phyloP scores from a whole-genome alignment of 2,329 filamentous ascomycete genomes.

The Beauveria asiatica region DNA sequence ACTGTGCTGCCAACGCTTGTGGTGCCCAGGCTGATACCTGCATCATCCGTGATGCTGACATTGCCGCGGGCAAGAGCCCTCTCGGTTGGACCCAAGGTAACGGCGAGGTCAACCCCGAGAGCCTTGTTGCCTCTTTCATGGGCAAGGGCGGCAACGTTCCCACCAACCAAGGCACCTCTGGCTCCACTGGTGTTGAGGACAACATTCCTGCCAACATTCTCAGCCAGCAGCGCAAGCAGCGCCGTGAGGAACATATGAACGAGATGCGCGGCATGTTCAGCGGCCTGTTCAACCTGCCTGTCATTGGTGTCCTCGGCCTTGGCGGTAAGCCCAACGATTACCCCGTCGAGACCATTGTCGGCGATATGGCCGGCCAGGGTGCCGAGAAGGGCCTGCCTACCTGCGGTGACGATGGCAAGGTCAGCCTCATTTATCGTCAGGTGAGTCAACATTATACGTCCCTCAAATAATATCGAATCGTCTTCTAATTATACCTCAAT shows the following conservation, averaged over 20 bases:
- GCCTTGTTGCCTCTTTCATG: conserved; percentile 48
- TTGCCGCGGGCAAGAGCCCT: conserved; percentile 42
- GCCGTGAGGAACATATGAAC: conserved; percentile 7
- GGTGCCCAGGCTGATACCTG: conserved; percentile 54
- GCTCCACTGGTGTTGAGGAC: conserved; percentile 28
- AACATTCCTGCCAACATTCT: conserved; percentile 20
- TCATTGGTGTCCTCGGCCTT: conserved; percentile 12
- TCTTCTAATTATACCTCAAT: background rate
- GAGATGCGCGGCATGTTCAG: conserved; percentile 12
- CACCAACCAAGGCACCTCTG: conserved; percentile 24
- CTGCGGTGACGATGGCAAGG: conserved; percentile 47
- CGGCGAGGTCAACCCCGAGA: conserved; percentile 43
- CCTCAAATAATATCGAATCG: no score
- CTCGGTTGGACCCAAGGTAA: conserved; percentile 49
- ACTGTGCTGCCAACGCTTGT: conserved; percentile 47
- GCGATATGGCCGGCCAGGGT: conserved; percentile 45
- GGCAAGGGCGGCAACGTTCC: conserved; percentile 24
- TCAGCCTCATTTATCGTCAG: conserved; percentile 55
- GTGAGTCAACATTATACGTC: conserved; percentile 13
- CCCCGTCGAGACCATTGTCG: conserved; percentile 42
- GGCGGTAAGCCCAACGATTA: conserved; percentile 32
- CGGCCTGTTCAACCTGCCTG: conserved; percentile 13
- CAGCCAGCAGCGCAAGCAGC: background rate
- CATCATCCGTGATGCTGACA: conserved; percentile 50
- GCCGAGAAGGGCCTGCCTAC: conserved; percentile 50